A percentile compares a stretch with the other conserved stretches of the same genome.
Evolutionary conservation across 164 flowering plant species (phyloP).

Genomic region (Magnolia changhungtana): DNA sequence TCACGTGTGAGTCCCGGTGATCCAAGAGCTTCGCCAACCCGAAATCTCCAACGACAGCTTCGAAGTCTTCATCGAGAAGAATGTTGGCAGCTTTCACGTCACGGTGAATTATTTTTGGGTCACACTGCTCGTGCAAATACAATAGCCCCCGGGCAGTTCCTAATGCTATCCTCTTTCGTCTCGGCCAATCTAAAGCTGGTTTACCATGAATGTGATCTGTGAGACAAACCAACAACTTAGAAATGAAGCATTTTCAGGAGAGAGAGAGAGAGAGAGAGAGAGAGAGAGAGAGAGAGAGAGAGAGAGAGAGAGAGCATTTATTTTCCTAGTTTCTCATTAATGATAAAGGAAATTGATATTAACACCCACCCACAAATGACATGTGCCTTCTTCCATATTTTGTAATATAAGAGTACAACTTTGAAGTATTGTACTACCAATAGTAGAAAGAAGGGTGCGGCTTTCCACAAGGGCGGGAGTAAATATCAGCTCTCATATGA

Average conservation of each 20-base stretch:
- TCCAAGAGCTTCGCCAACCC: slow-evolving; percentile 90
- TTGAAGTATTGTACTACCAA: too few species aligned
- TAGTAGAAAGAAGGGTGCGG: background rate
- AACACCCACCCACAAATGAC: background rate
- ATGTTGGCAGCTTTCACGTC: slow-evolving; percentile 93
- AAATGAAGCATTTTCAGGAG: background rate
- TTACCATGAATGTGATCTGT: slow-evolving; percentile 54
- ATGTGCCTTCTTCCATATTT: background rate
- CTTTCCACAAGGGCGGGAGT: background rate
- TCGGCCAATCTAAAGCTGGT: slow-evolving; percentile 76
- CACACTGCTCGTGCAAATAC: slow-evolving; percentile 83
- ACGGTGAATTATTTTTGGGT: slow-evolving; percentile 84
- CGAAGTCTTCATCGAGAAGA: slow-evolving; percentile 76
- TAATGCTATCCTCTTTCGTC: slow-evolving; percentile 65
- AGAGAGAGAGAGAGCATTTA: background rate
- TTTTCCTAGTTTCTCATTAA: background rate
- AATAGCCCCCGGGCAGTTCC: slow-evolving; percentile 83
- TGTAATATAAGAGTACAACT: background rate
- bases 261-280: too few species aligned
- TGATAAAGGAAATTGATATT: background rate
- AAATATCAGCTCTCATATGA: too few species aligned
- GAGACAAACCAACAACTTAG: background rate
- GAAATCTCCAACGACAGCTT: slow-evolving; percentile 89
- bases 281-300: too few species aligned
- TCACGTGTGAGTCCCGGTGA: slow-evolving; percentile 80